Percentiles rank a stretch among this genome's conserved stretches.
Evolutionary conservation across 2,329 filamentous ascomycete genomes (phyloP).

Genomic region (Emergomyces africanus): DNA sequence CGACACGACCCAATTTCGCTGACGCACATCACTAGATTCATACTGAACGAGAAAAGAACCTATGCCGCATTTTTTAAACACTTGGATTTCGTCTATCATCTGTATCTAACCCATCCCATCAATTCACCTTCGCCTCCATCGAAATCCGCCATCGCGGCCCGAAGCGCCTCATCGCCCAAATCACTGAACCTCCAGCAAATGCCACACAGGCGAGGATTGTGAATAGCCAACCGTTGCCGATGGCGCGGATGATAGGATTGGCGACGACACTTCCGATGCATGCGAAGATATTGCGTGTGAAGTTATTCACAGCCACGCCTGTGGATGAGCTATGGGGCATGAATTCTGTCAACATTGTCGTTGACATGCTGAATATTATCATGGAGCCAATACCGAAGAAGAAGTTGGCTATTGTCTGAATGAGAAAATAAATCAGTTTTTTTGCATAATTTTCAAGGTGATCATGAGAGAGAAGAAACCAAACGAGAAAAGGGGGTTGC

Average conservation of each 20-base stretch:
- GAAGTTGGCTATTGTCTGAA: slow-evolving; percentile 49
- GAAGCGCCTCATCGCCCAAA: slow-evolving; percentile 50
- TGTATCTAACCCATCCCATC: not conserved
- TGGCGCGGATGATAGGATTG: slow-evolving; percentile 55
- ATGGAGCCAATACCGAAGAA: slow-evolving; percentile 66
- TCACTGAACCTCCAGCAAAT: slow-evolving; percentile 45
- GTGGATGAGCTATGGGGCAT: slow-evolving; percentile 58
- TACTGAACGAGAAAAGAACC: not conserved
- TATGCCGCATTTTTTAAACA: not conserved
- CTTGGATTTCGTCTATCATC: not conserved
- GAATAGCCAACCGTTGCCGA: slow-evolving; percentile 66
- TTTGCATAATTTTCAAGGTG: slow-evolving; percentile 3
- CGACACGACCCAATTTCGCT: not conserved
- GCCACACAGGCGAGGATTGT: slow-evolving; percentile 47
- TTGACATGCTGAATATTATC: slow-evolving; percentile 61
- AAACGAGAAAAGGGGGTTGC: not conserved
- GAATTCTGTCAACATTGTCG: slow-evolving; percentile 78
- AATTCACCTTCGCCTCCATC: slow-evolving; percentile 40
- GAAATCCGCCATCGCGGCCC: slow-evolving; percentile 49
- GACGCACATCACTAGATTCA: not conserved
- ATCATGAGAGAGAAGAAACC: not conserved
- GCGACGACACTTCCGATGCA: slow-evolving; percentile 59
- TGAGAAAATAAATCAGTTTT: slow-evolving; percentile 3
- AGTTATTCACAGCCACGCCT: slow-evolving; percentile 71
- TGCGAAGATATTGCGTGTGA: slow-evolving; percentile 64